Evolutionary conservation across 2,329 filamentous ascomycete genomes (phyloP).

Genomic region (Aspergillus sp.): DNA sequence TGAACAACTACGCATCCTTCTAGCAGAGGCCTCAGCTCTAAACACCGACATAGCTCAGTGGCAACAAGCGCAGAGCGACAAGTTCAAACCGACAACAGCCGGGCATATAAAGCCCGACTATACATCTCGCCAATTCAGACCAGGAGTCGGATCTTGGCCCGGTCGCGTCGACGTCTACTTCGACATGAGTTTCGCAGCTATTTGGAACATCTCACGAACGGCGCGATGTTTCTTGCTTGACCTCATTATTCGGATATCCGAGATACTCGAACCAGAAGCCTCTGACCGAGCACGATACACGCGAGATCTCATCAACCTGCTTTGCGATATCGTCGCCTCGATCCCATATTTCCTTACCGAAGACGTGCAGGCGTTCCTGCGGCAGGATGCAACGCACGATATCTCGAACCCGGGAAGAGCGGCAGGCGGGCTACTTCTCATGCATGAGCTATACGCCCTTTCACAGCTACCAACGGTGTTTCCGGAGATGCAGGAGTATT

Average conservation of each 20-base stretch:
- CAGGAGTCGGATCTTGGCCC: slow-evolving; percentile 5
- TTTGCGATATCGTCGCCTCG: background rate
- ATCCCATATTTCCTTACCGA: slow-evolving; percentile 5
- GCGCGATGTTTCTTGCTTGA: slow-evolving; percentile 9
- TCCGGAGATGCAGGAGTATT: slow-evolving; percentile 5
- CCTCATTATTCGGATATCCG: background rate
- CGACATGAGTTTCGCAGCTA: background rate
- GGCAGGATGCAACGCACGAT: background rate
- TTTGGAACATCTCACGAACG: slow-evolving; percentile 9
- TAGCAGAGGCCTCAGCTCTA: background rate
- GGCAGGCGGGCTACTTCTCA: slow-evolving; percentile 4
- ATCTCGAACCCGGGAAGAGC: background rate
- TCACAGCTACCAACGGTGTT: background rate
- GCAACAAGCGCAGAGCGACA: background rate
- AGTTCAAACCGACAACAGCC: background rate
- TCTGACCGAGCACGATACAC: accelerated
- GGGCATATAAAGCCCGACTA: background rate
- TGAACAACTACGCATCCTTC: background rate
- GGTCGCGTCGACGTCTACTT: slow-evolving; percentile 1
- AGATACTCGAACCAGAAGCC: background rate
- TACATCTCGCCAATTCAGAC: accelerated
- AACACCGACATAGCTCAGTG: background rate
- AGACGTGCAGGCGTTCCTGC: background rate
- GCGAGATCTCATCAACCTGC: background rate
- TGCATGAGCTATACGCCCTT: slow-evolving; percentile 5